Percentiles rank a stretch among this genome's conserved stretches.
Conservation (phyloP, 495 filamentous ascomycete genomes). For the Pyrenula aspistea region DNA sequence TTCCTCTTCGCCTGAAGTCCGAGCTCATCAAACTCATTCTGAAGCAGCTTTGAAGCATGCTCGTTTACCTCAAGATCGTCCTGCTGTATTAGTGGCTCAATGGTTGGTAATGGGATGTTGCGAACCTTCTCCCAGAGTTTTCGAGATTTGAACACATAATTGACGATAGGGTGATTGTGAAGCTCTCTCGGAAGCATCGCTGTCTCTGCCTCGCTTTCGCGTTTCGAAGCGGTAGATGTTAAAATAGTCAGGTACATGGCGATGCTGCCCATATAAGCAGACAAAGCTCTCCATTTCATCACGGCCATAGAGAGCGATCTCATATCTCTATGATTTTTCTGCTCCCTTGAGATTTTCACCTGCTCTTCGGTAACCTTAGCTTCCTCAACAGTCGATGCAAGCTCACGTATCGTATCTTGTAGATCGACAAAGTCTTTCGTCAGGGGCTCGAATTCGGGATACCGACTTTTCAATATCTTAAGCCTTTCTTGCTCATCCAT, state of each 20-base stretch:
- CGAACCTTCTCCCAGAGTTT: constrained; percentile 72
- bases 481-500: constrained; percentile 66
- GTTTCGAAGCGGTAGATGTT: constrained; percentile 52
- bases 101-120: constrained; percentile 24
- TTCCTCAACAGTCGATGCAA: constrained; percentile 27
- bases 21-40: too few species aligned
- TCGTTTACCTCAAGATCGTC: not conserved
- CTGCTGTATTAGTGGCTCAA: not conserved
- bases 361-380: constrained; percentile 39
- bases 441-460: constrained; percentile 84
- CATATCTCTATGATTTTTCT: constrained; percentile 2
- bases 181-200: constrained; percentile 58
- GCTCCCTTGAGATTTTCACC: constrained; percentile 14
- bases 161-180: constrained; percentile 82
- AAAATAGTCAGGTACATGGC: constrained; percentile 90
- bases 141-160: constrained; percentile 64
- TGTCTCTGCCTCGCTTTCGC: constrained; percentile 25
- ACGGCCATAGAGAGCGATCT: constrained; percentile 31
- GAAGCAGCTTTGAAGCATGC: not conserved
- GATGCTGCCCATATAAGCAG: constrained; percentile 72
- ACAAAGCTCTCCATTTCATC: constrained; percentile 61
- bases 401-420: constrained; percentile 48
- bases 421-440: constrained; percentile 67
- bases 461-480: constrained; percentile 62
- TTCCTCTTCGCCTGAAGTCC: constrained; percentile 14